Conservation (phyloP, 169 alveolate species). For the Babesia divergens region DNA sequence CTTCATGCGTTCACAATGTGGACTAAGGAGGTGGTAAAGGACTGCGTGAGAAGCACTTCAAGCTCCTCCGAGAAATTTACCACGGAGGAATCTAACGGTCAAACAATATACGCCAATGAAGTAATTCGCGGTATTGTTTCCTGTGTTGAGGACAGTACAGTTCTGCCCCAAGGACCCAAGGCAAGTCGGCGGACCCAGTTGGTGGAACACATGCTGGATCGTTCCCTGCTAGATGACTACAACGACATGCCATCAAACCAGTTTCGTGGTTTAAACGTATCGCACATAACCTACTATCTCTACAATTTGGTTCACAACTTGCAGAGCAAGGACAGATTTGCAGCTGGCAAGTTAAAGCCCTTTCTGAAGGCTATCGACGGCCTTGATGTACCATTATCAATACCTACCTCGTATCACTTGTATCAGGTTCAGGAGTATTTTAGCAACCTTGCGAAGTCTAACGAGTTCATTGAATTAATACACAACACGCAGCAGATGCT, state of each 20-base stretch:
- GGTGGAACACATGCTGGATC: neutral
- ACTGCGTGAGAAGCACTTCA: slow-evolving; percentile 18
- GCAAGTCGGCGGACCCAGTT: neutral
- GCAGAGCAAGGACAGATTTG: neutral
- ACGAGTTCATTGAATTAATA: neutral
- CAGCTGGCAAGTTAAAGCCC: neutral
- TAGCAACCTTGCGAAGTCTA: neutral
- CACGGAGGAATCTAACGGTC: slow-evolving; percentile 20
- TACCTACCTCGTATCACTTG: neutral
- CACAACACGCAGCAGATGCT: slow-evolving; percentile 19
- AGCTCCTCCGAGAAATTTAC: neutral
- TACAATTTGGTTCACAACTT: slow-evolving; percentile 12
- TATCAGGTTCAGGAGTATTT: slow-evolving; percentile 33
- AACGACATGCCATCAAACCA: neutral
- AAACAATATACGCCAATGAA: slow-evolving; percentile 5
- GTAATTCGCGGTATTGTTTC: neutral
- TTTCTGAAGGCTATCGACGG: neutral
- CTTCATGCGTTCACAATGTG: slow-evolving; percentile 14
- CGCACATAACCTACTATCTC: slow-evolving; percentile 30
- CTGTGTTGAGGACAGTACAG: neutral
- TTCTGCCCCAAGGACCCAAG: neutral
- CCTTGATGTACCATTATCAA: neutral
- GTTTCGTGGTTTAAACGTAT: neutral
- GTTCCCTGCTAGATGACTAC: neutral
- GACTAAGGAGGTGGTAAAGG: slow-evolving; percentile 29